Base-by-base conservation (phyloP, 495 filamentous ascomycete genomes). In the Podospora australis region DNA sequence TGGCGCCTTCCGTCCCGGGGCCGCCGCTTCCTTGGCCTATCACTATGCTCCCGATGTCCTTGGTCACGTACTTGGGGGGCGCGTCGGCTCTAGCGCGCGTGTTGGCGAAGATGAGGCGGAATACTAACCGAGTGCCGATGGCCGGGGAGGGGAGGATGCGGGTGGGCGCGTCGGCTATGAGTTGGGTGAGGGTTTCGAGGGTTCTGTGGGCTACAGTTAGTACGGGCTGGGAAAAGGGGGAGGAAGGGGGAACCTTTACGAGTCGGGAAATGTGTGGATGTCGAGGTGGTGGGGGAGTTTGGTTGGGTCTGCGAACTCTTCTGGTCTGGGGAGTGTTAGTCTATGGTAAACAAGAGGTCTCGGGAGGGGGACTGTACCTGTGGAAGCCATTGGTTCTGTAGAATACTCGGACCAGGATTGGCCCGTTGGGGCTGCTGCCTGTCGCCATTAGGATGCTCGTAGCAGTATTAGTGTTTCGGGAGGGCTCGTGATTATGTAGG, bases 321-420 rank as follows among this genome's bases (percentile, higher is more conserved):
- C 77, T 28, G 80, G 77, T 54, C 83, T 85, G 60, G 14, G 29
- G 39, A 41, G 16, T 13, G 8, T 28, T 19, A 39, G 29, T 44
- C 8, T 49, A 50, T 19, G 24, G 29, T 20, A 17, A 38, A 13
- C 16, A 44, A 19, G 56, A 46, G 26, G 44, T 23, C 36, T 1
- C 54, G 47, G 9, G n/a, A 11, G 56, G 23, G 6, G 41, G 19
- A 41, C 16, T 54, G 39, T 77, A 84, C 83, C 78, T 74, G 72
- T 90, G 86, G 57, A 83, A 94, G 35, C 74, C 74, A 57, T 82
- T 79, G 6, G 70, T 74, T 49, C 82, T 78, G 70, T 94, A 94
- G 73, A 91, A 96, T 56, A 96, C 79, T 63, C 87, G 91, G 13
- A 98, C 75, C 59, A 90, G 81, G 72, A 96, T 95, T 30, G 92